Conservation (phyloP, 208 protist genomes). For the Vickermania ingenoplastis region DNA sequence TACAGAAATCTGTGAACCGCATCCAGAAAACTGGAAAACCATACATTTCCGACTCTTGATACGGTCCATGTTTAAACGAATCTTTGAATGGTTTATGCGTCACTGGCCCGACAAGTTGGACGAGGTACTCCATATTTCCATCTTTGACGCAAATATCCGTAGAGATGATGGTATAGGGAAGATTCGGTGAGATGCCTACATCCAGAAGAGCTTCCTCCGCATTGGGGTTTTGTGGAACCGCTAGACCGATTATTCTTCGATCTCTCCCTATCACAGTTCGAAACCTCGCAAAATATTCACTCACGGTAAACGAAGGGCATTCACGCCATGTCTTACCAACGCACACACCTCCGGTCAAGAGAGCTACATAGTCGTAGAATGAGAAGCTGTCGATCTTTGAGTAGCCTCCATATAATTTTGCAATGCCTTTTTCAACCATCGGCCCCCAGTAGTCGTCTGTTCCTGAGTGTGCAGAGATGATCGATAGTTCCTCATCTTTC, state of each 20-base stretch:
- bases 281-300: constrained; percentile 16
- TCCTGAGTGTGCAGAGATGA: constrained; percentile 27
- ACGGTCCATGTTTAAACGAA: constrained; percentile 10
- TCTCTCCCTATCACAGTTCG: constrained; percentile 11
- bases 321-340: constrained; percentile 32
- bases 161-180: constrained; percentile 19
- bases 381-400: constrained; percentile 27
- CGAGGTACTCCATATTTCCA: constrained; percentile 10
- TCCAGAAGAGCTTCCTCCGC: constrained; percentile 6
- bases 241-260: constrained; percentile 8
- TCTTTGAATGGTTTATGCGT: constrained; percentile 6
- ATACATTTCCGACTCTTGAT: constrained; percentile 7
- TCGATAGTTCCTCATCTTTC: constrained; percentile 2
- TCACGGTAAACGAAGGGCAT: constrained; percentile 6
- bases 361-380: constrained; percentile 30
- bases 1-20: constrained; percentile 44
- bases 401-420: constrained; percentile 53
- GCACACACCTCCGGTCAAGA: constrained; percentile 49
- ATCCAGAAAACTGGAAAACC: constrained; percentile 44
- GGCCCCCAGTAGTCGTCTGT: constrained; percentile 42
- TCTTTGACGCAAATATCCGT: constrained; percentile 15
- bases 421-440: constrained; percentile 62
- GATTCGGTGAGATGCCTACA: constrained; percentile 16
- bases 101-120: constrained; percentile 19
- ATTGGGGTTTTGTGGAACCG: constrained; percentile 10